These are phyloP conservation scores for Schizochytrium sp. DNA, from an alignment of 108 stramenopile genomes.

Conservation along the genomic window DNA sequence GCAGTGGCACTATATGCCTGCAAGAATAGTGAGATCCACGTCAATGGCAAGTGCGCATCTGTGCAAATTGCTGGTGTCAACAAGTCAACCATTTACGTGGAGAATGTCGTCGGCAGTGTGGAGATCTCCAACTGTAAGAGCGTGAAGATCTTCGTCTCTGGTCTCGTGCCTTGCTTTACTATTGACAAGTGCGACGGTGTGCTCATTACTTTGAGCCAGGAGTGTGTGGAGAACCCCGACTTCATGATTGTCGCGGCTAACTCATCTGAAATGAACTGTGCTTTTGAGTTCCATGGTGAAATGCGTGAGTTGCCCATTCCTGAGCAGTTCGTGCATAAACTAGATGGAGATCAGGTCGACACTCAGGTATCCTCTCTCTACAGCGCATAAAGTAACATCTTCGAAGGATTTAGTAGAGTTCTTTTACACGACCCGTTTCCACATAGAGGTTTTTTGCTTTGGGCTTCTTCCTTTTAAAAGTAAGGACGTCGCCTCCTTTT, in stretches of 20 bases:
- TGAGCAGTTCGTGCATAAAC: slow-evolving; percentile 92
- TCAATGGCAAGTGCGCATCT: slow-evolving; percentile 93
- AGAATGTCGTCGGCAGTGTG: slow-evolving; percentile 86
- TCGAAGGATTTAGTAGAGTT: no score
- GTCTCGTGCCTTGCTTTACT: slow-evolving; percentile 88
- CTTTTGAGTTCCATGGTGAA: slow-evolving; percentile 84
- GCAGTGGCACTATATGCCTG: slow-evolving; percentile 17
- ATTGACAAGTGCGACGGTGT: slow-evolving; percentile 98
- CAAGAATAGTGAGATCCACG: slow-evolving; percentile 65
- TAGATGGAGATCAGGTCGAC: slow-evolving; percentile 67
- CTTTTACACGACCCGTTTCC: no score
- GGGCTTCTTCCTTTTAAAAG: no score
- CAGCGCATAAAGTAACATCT: background rate
- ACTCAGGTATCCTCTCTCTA: slow-evolving; percentile 90
- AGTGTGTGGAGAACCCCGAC: slow-evolving; percentile 77
- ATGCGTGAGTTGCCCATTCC: slow-evolving; percentile 93
- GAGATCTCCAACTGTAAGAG: slow-evolving; percentile 95
- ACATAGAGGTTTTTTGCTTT: no score
- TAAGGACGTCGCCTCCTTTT: no score
- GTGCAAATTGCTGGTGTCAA: slow-evolving; percentile 88
- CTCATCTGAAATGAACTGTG: slow-evolving; percentile 94
- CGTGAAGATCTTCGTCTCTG: slow-evolving; percentile 86
- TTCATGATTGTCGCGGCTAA: slow-evolving; percentile 85
- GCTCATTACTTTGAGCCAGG: slow-evolving; percentile 85
- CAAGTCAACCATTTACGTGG: slow-evolving; percentile 85